These are phyloP conservation scores for Stagonosporopsis vannaccii DNA, from an alignment of 2,329 filamentous ascomycete genomes.

Conservation along the genomic window DNA sequence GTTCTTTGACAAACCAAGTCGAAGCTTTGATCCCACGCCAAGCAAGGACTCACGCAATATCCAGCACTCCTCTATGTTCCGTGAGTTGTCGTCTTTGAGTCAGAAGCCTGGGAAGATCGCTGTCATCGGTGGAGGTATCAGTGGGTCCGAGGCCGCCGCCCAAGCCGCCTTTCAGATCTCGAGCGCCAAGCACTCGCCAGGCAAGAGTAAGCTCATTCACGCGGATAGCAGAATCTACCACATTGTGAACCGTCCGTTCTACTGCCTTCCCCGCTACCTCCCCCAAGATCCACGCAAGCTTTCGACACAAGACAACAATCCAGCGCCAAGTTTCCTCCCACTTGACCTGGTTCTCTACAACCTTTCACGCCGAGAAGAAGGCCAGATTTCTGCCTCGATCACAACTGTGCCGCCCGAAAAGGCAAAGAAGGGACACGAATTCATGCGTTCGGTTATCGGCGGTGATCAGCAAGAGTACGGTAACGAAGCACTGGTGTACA, in stretches of 20 bases:
- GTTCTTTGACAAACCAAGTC: conserved; percentile 65
- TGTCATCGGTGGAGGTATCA: conserved; percentile 82
- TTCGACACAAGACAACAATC: conserved; percentile 44
- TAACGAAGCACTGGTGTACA: conserved; percentile 46
- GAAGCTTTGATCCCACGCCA: conserved; percentile 22
- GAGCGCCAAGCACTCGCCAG: conserved; percentile 63
- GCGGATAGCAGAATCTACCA: conserved; percentile 68
- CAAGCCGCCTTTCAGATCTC: conserved; percentile 76
- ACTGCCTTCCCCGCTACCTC: conserved; percentile 69
- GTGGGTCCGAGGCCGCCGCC: conserved; percentile 77
- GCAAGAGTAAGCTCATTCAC: conserved; percentile 31
- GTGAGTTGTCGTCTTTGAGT: conserved; percentile 29
- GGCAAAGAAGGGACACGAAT: conserved; percentile 62
- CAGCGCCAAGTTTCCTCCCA: conserved; percentile 69
- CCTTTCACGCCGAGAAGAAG: conserved; percentile 65
- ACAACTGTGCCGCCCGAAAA: conserved; percentile 69
- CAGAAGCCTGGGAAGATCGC: conserved; percentile 65
- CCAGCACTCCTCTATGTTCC: conserved; percentile 42
- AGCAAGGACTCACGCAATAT: conserved; percentile 17
- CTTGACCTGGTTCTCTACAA: conserved; percentile 78
- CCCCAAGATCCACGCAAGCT: conserved; percentile 41
- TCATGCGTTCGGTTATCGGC: conserved; percentile 54
- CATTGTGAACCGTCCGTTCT: conserved; percentile 72
- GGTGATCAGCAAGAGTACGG: conserved; percentile 54
- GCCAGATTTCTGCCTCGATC: conserved; percentile 67